A percentile compares a stretch with the other conserved stretches of the same genome.
These are phyloP conservation scores for Wallacemonas sp. DNA, from an alignment of 208 protist genomes.

Conservation along the genomic window DNA sequence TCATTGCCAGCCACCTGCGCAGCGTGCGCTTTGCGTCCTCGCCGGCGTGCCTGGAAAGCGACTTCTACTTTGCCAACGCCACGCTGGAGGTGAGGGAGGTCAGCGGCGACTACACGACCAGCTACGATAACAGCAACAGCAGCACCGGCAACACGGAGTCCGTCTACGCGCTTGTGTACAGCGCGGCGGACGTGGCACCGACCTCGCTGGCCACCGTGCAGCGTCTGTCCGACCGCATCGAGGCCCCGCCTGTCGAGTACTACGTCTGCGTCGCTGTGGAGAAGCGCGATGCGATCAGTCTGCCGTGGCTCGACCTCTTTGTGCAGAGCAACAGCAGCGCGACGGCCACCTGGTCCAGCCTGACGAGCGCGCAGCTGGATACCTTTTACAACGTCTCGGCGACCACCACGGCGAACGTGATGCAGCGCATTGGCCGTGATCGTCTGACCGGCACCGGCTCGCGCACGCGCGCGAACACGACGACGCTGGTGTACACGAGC, in stretches of 20 bases:
- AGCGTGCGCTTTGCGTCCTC: constrained; percentile 55
- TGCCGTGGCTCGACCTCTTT: constrained; percentile 4
- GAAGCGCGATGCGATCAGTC: constrained; percentile 20
- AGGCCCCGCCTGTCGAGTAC: constrained; percentile 45
- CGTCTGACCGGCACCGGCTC: constrained; percentile 22
- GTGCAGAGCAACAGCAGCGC: constrained; percentile 10
- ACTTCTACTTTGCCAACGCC: constrained; percentile 33
- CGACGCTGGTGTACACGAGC: constrained; percentile 44
- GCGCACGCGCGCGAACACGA: constrained; percentile 22
- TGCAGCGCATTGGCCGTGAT: background rate
- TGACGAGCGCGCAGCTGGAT: background rate
- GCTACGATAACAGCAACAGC: constrained; percentile 2
- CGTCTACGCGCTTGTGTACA: constrained; percentile 43
- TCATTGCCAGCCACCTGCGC: constrained; percentile 26
- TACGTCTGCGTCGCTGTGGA: constrained; percentile 62
- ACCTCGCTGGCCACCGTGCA: constrained; percentile 19
- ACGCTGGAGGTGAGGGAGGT: constrained; percentile 27
- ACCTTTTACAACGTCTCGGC: constrained; percentile 3
- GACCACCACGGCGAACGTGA: background rate
- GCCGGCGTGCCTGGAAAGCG: constrained; percentile 42
- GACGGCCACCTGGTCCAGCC: background rate
- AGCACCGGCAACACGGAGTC: background rate
- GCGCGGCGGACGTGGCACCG: constrained; percentile 38
- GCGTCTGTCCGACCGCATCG: constrained; percentile 35
- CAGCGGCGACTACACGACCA: constrained; percentile 16